Evolutionary conservation across 176 grass and related monocot genomes (phyloP).

Genomic region (Oryza meyeriana): DNA sequence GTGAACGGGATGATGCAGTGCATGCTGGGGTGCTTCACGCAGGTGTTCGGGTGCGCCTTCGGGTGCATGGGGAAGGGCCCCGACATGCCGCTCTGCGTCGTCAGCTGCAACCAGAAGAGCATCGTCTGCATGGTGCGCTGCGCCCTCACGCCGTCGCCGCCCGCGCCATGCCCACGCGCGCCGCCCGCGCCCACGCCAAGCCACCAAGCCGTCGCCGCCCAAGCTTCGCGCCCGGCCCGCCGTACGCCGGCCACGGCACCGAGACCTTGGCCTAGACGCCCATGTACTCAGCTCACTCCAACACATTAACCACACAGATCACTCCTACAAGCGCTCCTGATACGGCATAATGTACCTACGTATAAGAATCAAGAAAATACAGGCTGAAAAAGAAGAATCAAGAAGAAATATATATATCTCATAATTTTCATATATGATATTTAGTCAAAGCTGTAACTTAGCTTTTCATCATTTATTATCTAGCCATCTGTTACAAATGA

Average conservation of each 20-base stretch:
- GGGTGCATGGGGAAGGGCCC: conserved; percentile 47
- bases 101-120: conserved; percentile 45
- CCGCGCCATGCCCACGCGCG: background rate
- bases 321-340: background rate
- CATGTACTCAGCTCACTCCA: background rate
- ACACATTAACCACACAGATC: too few species aligned
- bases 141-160: conserved; percentile 24
- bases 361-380: background rate
- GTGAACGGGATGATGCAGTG: conserved; percentile 21
- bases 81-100: conserved; percentile 44
- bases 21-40: conserved; percentile 41
- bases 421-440: background rate
- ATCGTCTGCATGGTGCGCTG: conserved; percentile 45
- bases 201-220: background rate
- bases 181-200: background rate
- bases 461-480: background rate
- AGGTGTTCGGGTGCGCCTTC: conserved; percentile 36
- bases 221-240: background rate
- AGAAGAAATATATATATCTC: background rate
- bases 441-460: background rate
- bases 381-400: background rate
- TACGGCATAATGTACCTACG: background rate
- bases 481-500: background rate
- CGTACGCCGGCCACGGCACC: background rate
- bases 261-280: background rate